Conservation (phyloP, 2,329 filamentous ascomycete genomes). For the Talaromyces marneffei region DNA sequence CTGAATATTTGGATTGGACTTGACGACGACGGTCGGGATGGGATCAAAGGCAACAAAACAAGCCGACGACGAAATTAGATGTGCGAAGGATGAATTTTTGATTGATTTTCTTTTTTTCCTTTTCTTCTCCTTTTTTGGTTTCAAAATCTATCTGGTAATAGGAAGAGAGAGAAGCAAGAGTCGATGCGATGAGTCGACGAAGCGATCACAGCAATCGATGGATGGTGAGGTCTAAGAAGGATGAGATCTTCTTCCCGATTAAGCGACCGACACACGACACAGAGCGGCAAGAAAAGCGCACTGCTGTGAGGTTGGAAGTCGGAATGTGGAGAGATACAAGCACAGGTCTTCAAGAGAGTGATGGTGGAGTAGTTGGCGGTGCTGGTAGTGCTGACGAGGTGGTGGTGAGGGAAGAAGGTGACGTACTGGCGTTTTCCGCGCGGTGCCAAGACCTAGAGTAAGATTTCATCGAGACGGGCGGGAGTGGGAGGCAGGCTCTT, state of each 20-base stretch:
- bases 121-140: conserved; percentile 19
- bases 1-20: background rate
- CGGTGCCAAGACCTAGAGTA: conserved; percentile 38
- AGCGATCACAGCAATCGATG: conserved; percentile 1
- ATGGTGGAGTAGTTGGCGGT: conserved; percentile 16
- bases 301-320: background rate
- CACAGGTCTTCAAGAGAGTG: conserved; percentile 12
- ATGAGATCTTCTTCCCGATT: background rate
- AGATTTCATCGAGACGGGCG: conserved; percentile 24
- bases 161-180: conserved; percentile 18
- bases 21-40: background rate
- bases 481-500: conserved; percentile 36
- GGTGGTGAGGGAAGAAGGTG: conserved; percentile 24
- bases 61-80: background rate
- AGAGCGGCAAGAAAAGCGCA: background rate
- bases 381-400: conserved; percentile 18
- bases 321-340: conserved; percentile 17
- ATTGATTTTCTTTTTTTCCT: conserved; percentile 8
- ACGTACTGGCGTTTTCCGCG: conserved; percentile 28
- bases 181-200: conserved; percentile 7
- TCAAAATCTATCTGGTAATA: conserved; percentile 23
- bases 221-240: background rate
- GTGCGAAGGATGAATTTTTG: background rate
- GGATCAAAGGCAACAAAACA: background rate
- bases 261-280: background rate